These are phyloP conservation scores for Chytriomyces hyalinus DNA, from an alignment of 192 early-diverging fungal species.

Conservation along the genomic window DNA sequence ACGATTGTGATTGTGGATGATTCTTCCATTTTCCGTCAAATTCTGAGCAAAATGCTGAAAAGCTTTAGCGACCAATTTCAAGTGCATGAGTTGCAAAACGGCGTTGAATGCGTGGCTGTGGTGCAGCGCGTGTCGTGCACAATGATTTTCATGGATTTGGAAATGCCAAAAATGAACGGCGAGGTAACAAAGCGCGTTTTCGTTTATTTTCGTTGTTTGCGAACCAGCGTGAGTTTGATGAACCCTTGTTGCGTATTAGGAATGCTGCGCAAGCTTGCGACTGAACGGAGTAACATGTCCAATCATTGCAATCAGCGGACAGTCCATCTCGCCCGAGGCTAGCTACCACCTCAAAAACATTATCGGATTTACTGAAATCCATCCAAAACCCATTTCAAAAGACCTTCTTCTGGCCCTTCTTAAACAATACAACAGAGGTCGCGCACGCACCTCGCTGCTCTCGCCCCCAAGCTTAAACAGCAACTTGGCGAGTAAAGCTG, in stretches of 20 bases:
- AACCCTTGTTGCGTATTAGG: slow-evolving; percentile 17
- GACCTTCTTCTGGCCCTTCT: slow-evolving; percentile 5
- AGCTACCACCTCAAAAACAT: background rate
- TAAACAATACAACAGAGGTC: slow-evolving; percentile 9
- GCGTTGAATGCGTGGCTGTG: slow-evolving; percentile 25
- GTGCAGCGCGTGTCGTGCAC: slow-evolving; percentile 25
- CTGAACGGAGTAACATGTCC: slow-evolving; percentile 12
- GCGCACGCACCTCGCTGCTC: background rate
- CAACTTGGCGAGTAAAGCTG: no score
- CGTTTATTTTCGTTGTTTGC: background rate
- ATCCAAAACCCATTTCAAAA: slow-evolving; percentile 39
- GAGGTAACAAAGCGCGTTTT: slow-evolving; percentile 36
- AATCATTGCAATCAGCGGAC: slow-evolving; percentile 36
- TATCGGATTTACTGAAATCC: slow-evolving; percentile 29
- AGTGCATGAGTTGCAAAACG: slow-evolving; percentile 29
- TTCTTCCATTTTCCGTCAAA: slow-evolving; percentile 35
- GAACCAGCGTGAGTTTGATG: background rate
- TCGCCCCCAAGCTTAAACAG: no score
- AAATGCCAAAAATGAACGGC: slow-evolving; percentile 47
- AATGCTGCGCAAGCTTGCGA: slow-evolving; percentile 27
- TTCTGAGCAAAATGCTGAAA: slow-evolving; percentile 23
- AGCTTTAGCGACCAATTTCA: background rate
- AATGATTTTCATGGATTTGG: slow-evolving; percentile 47
- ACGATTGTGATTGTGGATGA: slow-evolving; percentile 38
- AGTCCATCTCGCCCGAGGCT: slow-evolving; percentile 11